These are phyloP conservation scores for Flaveria sonorensis DNA, from an alignment of 129 eudicot species.

Conservation along the genomic window DNA sequence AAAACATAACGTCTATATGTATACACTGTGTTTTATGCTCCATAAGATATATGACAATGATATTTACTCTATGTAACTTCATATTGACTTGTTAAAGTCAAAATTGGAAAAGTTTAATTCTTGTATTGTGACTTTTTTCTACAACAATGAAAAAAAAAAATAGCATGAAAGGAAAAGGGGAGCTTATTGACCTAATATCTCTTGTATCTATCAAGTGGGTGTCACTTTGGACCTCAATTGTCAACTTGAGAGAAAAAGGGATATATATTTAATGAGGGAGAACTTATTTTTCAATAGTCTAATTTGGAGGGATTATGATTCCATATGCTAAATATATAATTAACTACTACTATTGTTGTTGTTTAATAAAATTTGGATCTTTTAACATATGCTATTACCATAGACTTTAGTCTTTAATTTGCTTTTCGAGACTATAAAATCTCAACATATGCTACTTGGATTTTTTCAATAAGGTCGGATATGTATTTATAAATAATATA, in stretches of 20 bases:
- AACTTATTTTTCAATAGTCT: slow-evolving; percentile 26
- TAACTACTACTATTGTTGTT: background rate
- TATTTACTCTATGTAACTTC: background rate
- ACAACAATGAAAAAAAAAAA: slow-evolving; percentile 10
- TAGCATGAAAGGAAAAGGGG: slow-evolving; percentile 15
- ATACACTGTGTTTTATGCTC: background rate
- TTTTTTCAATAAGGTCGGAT: no score
- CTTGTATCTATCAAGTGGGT: slow-evolving; percentile 32
- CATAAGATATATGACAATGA: slow-evolving; percentile 10
- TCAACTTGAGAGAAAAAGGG: slow-evolving; percentile 34
- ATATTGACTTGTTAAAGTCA: slow-evolving; percentile 12
- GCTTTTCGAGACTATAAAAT: background rate
- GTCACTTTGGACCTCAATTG: slow-evolving; percentile 36
- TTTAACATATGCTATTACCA: no score
- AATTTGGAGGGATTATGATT: slow-evolving; percentile 28
- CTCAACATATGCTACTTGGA: background rate
- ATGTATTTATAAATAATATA: no score
- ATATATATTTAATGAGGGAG: background rate
- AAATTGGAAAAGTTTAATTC: background rate
- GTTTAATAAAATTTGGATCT: background rate
- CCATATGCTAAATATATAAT: background rate
- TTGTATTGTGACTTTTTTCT: background rate
- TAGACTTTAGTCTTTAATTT: no score
- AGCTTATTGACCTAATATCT: slow-evolving; percentile 8
- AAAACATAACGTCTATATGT: background rate